These are phyloP conservation scores for Claviceps citrina DNA, from an alignment of 2,329 filamentous ascomycete genomes.

Conservation along the genomic window DNA sequence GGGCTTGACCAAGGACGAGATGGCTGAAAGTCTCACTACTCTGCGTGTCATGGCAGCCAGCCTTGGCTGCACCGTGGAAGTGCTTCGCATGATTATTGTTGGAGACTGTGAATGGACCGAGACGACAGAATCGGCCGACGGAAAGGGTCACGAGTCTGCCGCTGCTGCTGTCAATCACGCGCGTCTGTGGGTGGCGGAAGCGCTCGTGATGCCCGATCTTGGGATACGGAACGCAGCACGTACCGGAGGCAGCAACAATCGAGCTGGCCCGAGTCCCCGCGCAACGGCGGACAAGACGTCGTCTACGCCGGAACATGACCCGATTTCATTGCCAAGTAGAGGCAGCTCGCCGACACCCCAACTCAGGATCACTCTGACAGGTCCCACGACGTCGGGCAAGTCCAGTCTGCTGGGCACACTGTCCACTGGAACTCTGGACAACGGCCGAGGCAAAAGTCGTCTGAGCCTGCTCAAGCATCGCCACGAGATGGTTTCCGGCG, in stretches of 20 bases:
- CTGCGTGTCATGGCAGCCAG: conserved; percentile 83
- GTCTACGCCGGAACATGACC: conserved; percentile 6
- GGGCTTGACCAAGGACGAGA: conserved; percentile 75
- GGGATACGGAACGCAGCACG: conserved; percentile 17
- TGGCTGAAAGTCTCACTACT: conserved; percentile 79
- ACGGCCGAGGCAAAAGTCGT: conserved; percentile 79
- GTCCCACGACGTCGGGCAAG: conserved; percentile 82
- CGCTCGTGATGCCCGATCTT: conserved; percentile 63
- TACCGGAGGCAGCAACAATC: not conserved
- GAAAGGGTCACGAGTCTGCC: conserved; percentile 11
- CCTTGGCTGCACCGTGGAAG: conserved; percentile 69
- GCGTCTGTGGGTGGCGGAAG: conserved; percentile 77
- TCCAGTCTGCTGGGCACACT: conserved; percentile 80
- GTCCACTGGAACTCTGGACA: conserved; percentile 76
- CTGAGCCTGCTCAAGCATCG: conserved; percentile 80
- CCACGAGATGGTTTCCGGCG: conserved; percentile 79
- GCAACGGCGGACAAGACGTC: not conserved
- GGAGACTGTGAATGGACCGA: conserved; percentile 69
- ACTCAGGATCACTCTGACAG: conserved; percentile 72
- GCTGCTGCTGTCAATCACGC: conserved; percentile 20
- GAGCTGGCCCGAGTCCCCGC: not conserved
- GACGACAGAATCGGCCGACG: conserved; percentile 16
- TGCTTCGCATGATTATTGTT: conserved; percentile 69
- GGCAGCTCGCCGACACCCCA: conserved; percentile 50
- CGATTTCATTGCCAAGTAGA: conserved; percentile 18